Evolutionary conservation across 2,329 filamentous ascomycete species (phyloP), one percentile per base, ranked within the genome.

Genomic region (Diaporthe nobilis): DNA sequence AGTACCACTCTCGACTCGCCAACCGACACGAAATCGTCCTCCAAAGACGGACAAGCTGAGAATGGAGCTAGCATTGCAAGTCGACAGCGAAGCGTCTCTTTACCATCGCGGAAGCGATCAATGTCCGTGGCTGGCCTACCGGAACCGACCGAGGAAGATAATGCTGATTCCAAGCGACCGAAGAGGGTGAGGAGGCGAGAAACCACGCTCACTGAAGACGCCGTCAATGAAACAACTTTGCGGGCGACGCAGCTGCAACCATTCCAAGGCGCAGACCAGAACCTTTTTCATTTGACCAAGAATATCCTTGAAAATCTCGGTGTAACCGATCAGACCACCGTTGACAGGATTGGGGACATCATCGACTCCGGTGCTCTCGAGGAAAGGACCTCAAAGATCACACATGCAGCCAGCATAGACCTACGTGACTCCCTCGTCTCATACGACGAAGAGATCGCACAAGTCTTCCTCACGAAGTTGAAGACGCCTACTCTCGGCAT

Each of bases 181-280:
- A 94, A 94, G 80, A 86, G 92, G 68, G 91, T 91, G 42, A 88
- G 92, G 61, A 88, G 91, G 25, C 87, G 92, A 72, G 91, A 93
- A 58, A 89, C 87, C 4, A 86, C 88, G 15, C 82, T 84, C 13
- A 84, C 82, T 5, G 90, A 90, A 49, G 91, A 91, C 67, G 82
- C 84, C 0, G 81, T 88, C 20, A 90, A 92, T 76, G 85, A 89
- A 9, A 88, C 86, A 70, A 87, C 86, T 0, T 83, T 88, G 37
- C 86, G 88, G 71, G 88, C 90, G 2, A 88, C 87, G 71, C 89
- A 92, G 78, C 82, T 92, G 5, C 87, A 90, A 78, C 87, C 88
- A 2, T 89, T 87, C 65, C 90, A 91, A 77, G 89, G 89, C 2
- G 88, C 87, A 17, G 90, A 92, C 77, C 86, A 87, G 75, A 87